A percentile compares a stretch with the other conserved stretches of the same genome.
These are phyloP conservation scores for Protomyces arabidopsidicola DNA, from an alignment of 1,139 yeast species.

Conservation along the genomic window DNA sequence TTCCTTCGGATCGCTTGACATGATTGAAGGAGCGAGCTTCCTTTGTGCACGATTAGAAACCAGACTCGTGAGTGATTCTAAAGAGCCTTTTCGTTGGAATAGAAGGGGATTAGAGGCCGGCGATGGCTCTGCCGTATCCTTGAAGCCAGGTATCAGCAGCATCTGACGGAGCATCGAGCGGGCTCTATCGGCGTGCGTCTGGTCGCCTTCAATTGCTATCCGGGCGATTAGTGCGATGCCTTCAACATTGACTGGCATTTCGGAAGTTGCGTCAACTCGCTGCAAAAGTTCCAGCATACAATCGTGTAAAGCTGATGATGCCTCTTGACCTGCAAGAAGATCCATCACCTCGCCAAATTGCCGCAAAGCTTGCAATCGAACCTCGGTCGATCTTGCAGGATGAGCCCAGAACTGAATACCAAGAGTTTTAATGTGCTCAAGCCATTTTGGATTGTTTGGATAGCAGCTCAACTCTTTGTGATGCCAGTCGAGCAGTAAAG, in stretches of 20 bases:
- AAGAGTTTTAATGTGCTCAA: slow-evolving; percentile 46
- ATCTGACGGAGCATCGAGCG: not conserved
- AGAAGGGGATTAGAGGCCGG: not conserved
- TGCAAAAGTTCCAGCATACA: slow-evolving; percentile 28
- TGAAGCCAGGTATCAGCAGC: not conserved
- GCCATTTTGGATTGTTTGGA: slow-evolving; percentile 54
- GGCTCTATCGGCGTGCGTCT: not conserved
- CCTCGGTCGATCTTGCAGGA: slow-evolving; percentile 38
- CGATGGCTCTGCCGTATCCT: not conserved
- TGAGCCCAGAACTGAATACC: slow-evolving; percentile 48
- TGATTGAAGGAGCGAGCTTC: not conserved
- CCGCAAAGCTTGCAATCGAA: slow-evolving; percentile 45
- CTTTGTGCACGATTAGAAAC: not conserved
- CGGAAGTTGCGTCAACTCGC: slow-evolving; percentile 25
- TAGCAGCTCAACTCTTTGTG: slow-evolving; percentile 48
- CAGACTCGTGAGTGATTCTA: not conserved
- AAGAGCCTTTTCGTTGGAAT: not conserved
- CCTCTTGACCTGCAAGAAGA: slow-evolving; percentile 38
- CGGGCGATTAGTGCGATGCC: slow-evolving; percentile 31
- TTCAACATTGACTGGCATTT: slow-evolving; percentile 16
- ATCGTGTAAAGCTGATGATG: slow-evolving; percentile 17
- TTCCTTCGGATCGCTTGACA: not conserved
- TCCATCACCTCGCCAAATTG: slow-evolving; percentile 47
- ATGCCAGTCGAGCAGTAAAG: slow-evolving; percentile 49
- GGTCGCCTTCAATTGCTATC: slow-evolving; percentile 38